Percentiles rank a stretch among this genome's conserved stretches.
phyloP scores from a whole-genome alignment of 2,329 filamentous ascomycete species.

The Fusarium solani-melongenae region DNA sequence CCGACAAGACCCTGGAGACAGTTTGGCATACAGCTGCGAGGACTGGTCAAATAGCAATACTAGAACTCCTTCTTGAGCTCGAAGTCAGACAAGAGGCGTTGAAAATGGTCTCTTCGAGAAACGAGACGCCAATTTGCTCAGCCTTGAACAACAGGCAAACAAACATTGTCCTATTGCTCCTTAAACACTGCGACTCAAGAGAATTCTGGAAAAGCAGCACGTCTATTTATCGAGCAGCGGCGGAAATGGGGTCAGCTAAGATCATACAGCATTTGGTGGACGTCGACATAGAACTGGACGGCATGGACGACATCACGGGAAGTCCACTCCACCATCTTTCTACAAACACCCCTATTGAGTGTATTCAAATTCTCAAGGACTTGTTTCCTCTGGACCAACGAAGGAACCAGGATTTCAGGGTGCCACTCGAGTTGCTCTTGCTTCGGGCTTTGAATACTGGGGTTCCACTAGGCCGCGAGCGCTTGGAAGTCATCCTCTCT shows the following conservation, averaged over 20 bases:
- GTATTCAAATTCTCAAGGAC: background rate
- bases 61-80: background rate
- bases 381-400: background rate
- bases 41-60: rapidly evolving
- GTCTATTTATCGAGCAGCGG: background rate
- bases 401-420: background rate
- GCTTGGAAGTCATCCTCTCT: no score
- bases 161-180: background rate
- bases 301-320: background rate
- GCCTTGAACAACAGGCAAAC: background rate
- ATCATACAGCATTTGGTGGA: background rate
- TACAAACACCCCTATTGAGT: background rate
- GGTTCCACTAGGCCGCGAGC: no score
- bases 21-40: background rate
- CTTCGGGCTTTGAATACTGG: no score
- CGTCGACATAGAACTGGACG: background rate
- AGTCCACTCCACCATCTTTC: background rate
- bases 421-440: background rate
- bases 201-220: background rate
- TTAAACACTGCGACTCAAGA: background rate
- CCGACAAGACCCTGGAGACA: background rate
- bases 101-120: background rate
- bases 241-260: background rate
- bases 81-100: background rate
- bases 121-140: conserved; percentile 3